Evolutionary conservation across 2,329 filamentous ascomycete genomes (phyloP).

Genomic region (Emergomyces orientalis): DNA sequence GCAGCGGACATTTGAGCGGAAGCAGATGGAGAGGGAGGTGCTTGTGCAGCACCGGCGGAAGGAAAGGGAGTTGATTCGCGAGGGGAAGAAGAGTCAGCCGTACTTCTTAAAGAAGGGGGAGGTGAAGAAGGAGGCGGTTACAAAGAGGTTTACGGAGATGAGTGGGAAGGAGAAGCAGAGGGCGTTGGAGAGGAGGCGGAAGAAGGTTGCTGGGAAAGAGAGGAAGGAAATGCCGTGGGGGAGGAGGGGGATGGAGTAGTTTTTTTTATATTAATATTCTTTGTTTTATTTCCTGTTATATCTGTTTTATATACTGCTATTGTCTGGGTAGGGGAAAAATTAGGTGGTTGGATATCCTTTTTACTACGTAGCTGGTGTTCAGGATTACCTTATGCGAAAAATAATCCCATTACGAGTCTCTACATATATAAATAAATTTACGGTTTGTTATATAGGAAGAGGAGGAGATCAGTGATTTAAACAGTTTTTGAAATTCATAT

Average conservation of each 20-base stretch:
- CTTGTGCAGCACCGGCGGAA: constrained; percentile 65
- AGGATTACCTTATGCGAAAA: neutral
- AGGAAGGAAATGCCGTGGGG: constrained; percentile 61
- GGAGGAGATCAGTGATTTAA: neutral
- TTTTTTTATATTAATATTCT: neutral
- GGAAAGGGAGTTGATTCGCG: constrained; percentile 74
- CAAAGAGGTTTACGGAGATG: constrained; percentile 72
- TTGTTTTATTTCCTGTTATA: neutral
- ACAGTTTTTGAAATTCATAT: neutral
- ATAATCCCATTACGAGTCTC: neutral
- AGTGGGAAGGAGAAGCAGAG: constrained; percentile 76
- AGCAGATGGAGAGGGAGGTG: constrained; percentile 61
- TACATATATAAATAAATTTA: too few species aligned
- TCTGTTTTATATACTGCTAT: neutral
- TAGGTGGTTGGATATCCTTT: neutral
- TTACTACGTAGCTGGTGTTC: neutral
- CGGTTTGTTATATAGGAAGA: too few species aligned
- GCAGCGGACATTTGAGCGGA: constrained; percentile 59
- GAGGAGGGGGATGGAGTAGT: constrained; percentile 34
- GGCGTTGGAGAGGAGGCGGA: constrained; percentile 75
- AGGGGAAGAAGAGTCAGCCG: constrained; percentile 70
- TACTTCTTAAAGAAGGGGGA: constrained; percentile 91
- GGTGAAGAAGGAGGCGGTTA: constrained; percentile 74
- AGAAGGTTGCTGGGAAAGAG: constrained; percentile 82
- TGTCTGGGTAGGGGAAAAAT: neutral